These are phyloP conservation scores for Musa balbisiana DNA, from an alignment of 202 grass and related monocot genomes.

Conservation along the genomic window DNA sequence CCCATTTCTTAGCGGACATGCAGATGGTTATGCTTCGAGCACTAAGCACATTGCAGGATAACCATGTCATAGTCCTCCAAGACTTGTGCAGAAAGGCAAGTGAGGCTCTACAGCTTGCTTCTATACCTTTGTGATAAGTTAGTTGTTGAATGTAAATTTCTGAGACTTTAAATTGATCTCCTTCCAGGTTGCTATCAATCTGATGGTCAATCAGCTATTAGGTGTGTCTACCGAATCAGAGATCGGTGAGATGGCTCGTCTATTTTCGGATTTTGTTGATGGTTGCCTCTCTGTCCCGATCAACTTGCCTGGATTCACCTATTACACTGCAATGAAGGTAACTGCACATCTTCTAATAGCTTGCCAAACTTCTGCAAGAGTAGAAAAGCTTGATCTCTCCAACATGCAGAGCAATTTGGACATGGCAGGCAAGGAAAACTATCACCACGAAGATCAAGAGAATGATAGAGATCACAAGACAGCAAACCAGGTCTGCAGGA, in stretches of 20 bases:
- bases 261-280: constrained; percentile 12
- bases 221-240: constrained; percentile 1
- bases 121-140: too few species aligned
- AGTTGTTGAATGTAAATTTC: background rate
- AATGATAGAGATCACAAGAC: background rate
- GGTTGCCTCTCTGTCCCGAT: constrained; percentile 14
- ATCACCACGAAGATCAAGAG: constrained; percentile 9
- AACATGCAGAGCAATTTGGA: too few species aligned
- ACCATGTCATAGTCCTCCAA: constrained; percentile 3
- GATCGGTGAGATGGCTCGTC: background rate
- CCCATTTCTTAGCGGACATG: background rate
- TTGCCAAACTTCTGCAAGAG: too few species aligned
- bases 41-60: background rate
- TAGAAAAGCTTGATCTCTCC: too few species aligned
- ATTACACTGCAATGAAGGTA: background rate
- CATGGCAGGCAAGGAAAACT: too few species aligned
- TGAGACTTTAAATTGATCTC: background rate
- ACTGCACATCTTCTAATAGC: too few species aligned
- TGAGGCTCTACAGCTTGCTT: too few species aligned
- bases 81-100: constrained; percentile 14
- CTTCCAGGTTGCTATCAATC: constrained; percentile 8
- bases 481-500: background rate
- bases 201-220: constrained; percentile 18
- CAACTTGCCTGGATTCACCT: constrained; percentile 11
- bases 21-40: constrained; percentile 4